Base-by-base conservation (phyloP, 805 yeast genomes). In the Metschnikowia bowlesiae region DNA sequence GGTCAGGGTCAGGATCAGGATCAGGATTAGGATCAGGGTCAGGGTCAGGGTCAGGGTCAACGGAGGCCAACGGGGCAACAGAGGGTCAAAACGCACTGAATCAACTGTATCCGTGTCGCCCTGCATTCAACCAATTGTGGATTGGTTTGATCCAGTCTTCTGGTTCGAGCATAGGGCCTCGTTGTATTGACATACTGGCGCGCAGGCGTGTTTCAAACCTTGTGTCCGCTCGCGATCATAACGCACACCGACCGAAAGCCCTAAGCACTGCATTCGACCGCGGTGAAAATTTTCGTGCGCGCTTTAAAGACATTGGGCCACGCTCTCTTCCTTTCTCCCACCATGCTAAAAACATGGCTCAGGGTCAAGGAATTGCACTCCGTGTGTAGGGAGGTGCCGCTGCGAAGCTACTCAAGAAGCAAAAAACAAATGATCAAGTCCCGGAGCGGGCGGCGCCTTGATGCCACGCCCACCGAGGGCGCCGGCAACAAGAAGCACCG, bases 391-490 rank as follows among this genome's bases (percentile, higher is more conserved):
- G 16, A 16, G 28, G 29, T 44, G 9, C 46, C 28, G 34, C 13
- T 28, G n/a, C 47, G 54, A 26, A 31, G 39, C 22, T 51, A 51
- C 47, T 45, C 51, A 14, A 47, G 42, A 13, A 45, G 48, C 29
- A 48, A 44, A 34, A 48, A 48, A 35, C 57, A 53, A 39, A 33
- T 54, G 37, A 54, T 56, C 34, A 51, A 53, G 22, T 47, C 59
- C 22, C 47, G 52, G 11, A 49, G 51, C 22, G 52, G 58, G 18
- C 53, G 55, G 40, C 45, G 54, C 28, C 54, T 56, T 30, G 60
- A 54, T 6, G 60, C 60, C 14, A 47, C 44, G 28, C 57, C 59
- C n/a, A 55, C 60, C 9, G 59, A 57, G 40, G 30, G 32, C 7
- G 37, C 18, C 11, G 45, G 31, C 28, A 31, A 39, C 26, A 56